A percentile compares a stretch with the other conserved stretches of the same genome.
Evolutionary conservation across 1,284 basidiomycete species (phyloP).

Genomic region (Leccinum variabile): DNA sequence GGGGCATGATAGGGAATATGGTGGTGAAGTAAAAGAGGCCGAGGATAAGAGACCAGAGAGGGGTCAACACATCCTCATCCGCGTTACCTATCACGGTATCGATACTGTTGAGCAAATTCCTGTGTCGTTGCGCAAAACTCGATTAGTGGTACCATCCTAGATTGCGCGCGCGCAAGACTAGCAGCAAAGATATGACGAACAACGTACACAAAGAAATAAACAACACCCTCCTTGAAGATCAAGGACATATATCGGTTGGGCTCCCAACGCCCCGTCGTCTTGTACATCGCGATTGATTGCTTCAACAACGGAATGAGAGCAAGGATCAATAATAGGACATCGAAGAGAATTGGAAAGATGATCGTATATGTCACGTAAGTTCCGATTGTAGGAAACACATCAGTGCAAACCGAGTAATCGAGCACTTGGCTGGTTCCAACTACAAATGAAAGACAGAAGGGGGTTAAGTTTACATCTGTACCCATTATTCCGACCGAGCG

Average conservation of each 20-base stretch:
- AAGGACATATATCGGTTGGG: not conserved
- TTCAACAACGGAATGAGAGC: not conserved
- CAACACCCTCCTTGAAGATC: not conserved
- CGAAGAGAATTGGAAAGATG: not conserved
- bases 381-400: rapidly evolving
- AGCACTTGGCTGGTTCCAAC: not conserved
- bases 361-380: not conserved
- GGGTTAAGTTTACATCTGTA: not conserved
- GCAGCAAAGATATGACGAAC: too few species aligned
- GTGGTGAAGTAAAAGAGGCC: rapidly evolving
- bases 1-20: too few species aligned
- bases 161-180: too few species aligned
- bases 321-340: not conserved
- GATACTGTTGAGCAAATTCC: too few species aligned
- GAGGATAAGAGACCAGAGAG: too few species aligned
- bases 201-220: not conserved
- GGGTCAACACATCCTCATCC: too few species aligned
- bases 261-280: not conserved
- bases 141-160: too few species aligned
- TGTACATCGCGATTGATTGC: not conserved
- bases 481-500: not conserved
- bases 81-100: too few species aligned
- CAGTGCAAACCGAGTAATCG: too few species aligned
- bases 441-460: not conserved
- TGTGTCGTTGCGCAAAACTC: too few species aligned